Evolutionary conservation across 176 grass and related monocot genomes (phyloP), one percentile per base, ranked within the genome.

Genomic region (Oryza glumipatula): DNA sequence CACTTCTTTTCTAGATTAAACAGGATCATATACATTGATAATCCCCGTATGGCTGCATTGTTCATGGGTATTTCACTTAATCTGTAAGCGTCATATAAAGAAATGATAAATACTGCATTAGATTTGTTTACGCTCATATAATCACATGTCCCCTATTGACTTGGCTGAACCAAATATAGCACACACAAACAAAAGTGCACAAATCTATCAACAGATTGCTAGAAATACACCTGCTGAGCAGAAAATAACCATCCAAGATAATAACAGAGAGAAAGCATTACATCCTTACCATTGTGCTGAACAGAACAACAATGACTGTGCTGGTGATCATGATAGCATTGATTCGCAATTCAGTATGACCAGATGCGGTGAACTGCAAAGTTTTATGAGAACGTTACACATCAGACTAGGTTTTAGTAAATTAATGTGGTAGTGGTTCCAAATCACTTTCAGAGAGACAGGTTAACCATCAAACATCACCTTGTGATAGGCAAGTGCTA

Each of bases 401-500:
- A 85, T 82, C 61, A 79, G 67, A 88, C 47, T 28, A 41, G 49
- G 46, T 39, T 48, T 81, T 54, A 30, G 54, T 6, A 77, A 79
- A 71, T 76, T 51, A 23, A 52, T 35, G 16, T 15, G 12, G 19
- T 60, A 72, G 33, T 3, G 15, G 68, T 49, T 68, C 13, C 75
- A 85, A 77, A 88, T 35, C 45, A 73, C 28, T 71, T 58, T 45
- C 35, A 46, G 58, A 67, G 33, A 82, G 22, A 79, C 85, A 41
- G 68, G 13, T 45, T 72, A 72, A 69, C 17, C n/a, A 47, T 41
- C 19, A 88, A 44, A 84, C 61, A 80, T 89, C 68, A 98, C 93
- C 93, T 98, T 95, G 77, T 98, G 95, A 71, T 98, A 98, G n/a
- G 96, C 96, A 79, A 98, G 96, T 86, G 96, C 96, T 79, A 98